Evolutionary conservation across 2,329 filamentous ascomycete species (phyloP).

Genomic region (Acarospora socialis): DNA sequence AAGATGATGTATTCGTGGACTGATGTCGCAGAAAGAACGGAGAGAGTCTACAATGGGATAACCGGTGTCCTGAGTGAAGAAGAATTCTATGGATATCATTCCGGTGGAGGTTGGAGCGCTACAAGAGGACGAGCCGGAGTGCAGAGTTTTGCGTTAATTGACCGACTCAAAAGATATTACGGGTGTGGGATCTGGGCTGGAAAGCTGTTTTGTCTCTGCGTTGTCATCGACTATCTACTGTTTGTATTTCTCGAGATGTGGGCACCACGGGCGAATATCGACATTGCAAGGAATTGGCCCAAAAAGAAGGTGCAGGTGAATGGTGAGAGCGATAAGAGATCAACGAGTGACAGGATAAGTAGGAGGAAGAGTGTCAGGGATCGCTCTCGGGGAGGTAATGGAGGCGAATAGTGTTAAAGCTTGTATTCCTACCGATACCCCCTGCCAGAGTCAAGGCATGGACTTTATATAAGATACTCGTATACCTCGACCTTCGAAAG

Average conservation of each 20-base stretch:
- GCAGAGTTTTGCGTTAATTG: constrained; percentile 83
- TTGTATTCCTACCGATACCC: no score
- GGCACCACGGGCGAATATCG: constrained; percentile 73
- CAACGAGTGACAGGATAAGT: background rate
- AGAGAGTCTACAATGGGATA: constrained; percentile 90
- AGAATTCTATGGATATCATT: constrained; percentile 75
- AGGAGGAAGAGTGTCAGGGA: constrained; percentile 1
- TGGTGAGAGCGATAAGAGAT: background rate
- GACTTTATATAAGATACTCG: no score
- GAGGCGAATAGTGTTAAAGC: no score
- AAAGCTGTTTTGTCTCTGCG: constrained; percentile 90
- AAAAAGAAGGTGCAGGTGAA: constrained; percentile 40
- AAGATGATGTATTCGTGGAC: constrained; percentile 99
- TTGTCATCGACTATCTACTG: constrained; percentile 84
- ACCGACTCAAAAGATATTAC: constrained; percentile 89
- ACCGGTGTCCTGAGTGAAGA: constrained; percentile 71
- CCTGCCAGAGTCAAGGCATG: no score
- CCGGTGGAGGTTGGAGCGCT: constrained; percentile 53
- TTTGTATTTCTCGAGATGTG: constrained; percentile 79
- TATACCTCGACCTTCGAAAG: no score
- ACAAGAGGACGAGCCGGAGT: constrained; percentile 54
- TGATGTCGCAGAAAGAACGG: constrained; percentile 83
- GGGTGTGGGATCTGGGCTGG: constrained; percentile 97
- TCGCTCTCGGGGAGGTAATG: no score
- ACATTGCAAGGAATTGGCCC: constrained; percentile 84